Base-by-base conservation (phyloP, 257 asterid species). In the Lantana camara region DNA sequence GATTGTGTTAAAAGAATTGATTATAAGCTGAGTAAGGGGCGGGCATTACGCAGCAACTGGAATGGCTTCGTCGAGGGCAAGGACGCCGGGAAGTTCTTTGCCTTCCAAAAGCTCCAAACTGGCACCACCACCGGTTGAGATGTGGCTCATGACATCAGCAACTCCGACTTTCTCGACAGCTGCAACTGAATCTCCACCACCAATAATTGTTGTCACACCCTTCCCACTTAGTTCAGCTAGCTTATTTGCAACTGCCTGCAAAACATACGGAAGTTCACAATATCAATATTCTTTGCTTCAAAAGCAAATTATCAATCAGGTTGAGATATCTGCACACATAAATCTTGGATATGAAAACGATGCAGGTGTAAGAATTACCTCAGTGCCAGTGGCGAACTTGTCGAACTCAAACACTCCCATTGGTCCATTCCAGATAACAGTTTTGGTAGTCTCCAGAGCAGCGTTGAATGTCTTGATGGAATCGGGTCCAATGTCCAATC, bases 91-190 rank as follows among this genome's bases (percentile, higher is more conserved):
- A 3, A 64, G 61, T 15, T 34, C 60, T 57, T 57, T 68, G 47
- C 73, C 73, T 34, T 57, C 73, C 24, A 57, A 50, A 20, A 68
- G 67, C 37, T 68, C 65, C 65, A 46, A 47, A 35, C 73, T 57
- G 61, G 73, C 73, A 22, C 73, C 73, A 48, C 73, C 67, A 3
- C 73, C 73, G 9, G 73, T 68, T 7, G 73, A 68, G 7, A 68
- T 68, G 53, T 68, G 73, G 72, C 72, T 67, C 72, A 67, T 57
- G 58, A 40, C 44, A 15, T 14, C 16, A 4, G 72, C 72, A 15
- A 67, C 42, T 29, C 72, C 72, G 14, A 46, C 72, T 23, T 67
- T 67, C 47, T 67, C 72, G 21, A 67, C 73, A 9, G 73, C 73
- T 3, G 73, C 73, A 47, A 68, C 73, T 3, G 73, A 68, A 50